phyloP scores from a whole-genome alignment of 805 yeast species.

The Ogataea ganodermae region DNA sequence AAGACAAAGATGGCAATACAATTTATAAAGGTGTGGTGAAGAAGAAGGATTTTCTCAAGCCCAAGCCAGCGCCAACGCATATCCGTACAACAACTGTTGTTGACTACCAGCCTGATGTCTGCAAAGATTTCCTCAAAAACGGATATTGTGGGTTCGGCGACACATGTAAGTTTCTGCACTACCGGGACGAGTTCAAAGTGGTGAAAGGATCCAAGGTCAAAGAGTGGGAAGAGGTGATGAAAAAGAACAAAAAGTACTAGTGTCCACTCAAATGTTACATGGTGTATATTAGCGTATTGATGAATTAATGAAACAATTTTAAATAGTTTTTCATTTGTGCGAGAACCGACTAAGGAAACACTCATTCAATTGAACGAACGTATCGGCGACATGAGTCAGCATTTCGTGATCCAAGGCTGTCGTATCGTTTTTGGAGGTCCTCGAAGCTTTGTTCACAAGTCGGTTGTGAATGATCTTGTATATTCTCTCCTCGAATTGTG shows the following conservation, averaged over 20 bases:
- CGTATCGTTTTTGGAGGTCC: not conserved
- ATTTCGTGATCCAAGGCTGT: slow-evolving; percentile 4
- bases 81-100: slow-evolving; percentile 67
- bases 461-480: slow-evolving; percentile 18
- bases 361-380: slow-evolving; percentile 16
- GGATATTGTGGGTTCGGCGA: slow-evolving; percentile 99
- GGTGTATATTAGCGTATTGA: slow-evolving; percentile 8
- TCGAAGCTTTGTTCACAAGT: slow-evolving; percentile 13
- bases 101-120: slow-evolving; percentile 91
- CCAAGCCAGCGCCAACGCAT: slow-evolving; percentile 40
- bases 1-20: slow-evolving; percentile 25
- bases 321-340: not conserved
- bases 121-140: slow-evolving; percentile 86
- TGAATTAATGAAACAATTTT: not conserved
- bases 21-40: slow-evolving; percentile 32
- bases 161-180: slow-evolving; percentile 90
- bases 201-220: slow-evolving; percentile 36
- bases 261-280: slow-evolving; percentile 7
- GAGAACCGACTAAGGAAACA: slow-evolving; percentile 6
- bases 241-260: slow-evolving; percentile 27
- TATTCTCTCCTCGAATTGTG: slow-evolving; percentile 11
- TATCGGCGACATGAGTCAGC: not conserved
- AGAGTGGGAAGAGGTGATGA: slow-evolving; percentile 65
- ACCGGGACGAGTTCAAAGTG: slow-evolving; percentile 79
- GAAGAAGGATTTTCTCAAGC: slow-evolving; percentile 15